Evolutionary conservation across 228 moss, liverwort and hornwort species (phyloP).

Genomic region (Sphagnum fallax): DNA sequence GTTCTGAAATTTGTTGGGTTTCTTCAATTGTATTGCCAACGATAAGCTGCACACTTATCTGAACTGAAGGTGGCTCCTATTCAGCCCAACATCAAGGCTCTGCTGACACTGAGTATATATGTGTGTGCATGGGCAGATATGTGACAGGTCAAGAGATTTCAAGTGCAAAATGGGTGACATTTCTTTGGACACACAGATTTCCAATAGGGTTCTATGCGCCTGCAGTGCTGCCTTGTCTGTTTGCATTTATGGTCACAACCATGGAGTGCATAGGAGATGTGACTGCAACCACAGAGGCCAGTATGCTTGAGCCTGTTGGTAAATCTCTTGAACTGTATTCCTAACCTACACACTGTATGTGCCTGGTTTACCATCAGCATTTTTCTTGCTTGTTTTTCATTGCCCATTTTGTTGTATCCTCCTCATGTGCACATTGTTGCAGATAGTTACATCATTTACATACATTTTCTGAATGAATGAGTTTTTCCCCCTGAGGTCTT

Average conservation of each 20-base stretch:
- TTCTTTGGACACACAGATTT: conserved; percentile 54
- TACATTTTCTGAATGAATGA: too few relatives aligned
- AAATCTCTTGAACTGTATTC: background rate
- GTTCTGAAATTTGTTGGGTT: too few relatives aligned
- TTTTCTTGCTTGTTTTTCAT: too few relatives aligned
- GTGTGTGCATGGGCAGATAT: conserved; percentile 25
- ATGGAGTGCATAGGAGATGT: conserved; percentile 88
- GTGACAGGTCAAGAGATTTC: conserved; percentile 44
- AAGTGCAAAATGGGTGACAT: conserved; percentile 65
- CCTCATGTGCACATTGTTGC: too few relatives aligned
- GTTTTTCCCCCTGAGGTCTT: background rate
- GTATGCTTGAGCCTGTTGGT: conserved; percentile 52
- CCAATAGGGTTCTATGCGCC: conserved; percentile 77
- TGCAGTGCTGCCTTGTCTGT: conserved; percentile 56
- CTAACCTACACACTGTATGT: background rate
- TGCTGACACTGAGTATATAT: too few relatives aligned
- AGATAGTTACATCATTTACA: too few relatives aligned
- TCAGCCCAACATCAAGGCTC: too few relatives aligned
- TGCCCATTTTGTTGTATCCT: too few relatives aligned
- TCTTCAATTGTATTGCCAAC: too few relatives aligned
- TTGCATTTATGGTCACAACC: conserved; percentile 66
- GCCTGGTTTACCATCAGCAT: too few relatives aligned
- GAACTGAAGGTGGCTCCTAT: too few relatives aligned
- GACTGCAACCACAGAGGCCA: conserved; percentile 80
- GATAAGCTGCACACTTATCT: too few relatives aligned